These are phyloP conservation scores for Leccinum broughii DNA, from an alignment of 768 basidiomycete species.

Conservation along the genomic window DNA sequence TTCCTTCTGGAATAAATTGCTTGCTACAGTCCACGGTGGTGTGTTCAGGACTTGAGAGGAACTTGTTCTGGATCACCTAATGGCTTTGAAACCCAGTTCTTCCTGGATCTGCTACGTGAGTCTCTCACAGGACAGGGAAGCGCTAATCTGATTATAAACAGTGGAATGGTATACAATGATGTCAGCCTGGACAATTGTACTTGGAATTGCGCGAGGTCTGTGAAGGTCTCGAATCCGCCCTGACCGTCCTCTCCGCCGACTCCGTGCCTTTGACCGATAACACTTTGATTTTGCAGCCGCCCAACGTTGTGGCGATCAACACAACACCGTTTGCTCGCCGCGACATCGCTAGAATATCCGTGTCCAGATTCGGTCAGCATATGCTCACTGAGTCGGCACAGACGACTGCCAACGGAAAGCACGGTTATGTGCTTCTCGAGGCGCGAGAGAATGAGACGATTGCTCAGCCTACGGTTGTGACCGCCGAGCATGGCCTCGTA, in stretches of 20 bases:
- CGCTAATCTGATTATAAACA: constrained; percentile 29
- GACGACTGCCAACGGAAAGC: no score
- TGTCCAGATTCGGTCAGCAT: constrained; percentile 24
- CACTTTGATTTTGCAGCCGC: constrained; percentile 25
- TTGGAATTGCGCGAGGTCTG: constrained; percentile 73
- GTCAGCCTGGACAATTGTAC: constrained; percentile 74
- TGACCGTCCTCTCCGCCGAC: constrained; percentile 52
- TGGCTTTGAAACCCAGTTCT: constrained; percentile 51
- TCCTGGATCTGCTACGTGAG: constrained; percentile 85
- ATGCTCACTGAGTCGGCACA: no score
- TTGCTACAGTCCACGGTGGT: constrained; percentile 75
- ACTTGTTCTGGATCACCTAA: constrained; percentile 1
- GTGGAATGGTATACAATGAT: constrained; percentile 97
- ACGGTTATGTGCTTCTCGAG: no score
- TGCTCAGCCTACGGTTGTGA: constrained; percentile 2
- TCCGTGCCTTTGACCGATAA: constrained; percentile 30
- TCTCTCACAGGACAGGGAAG: neutral
- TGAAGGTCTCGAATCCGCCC: constrained; percentile 68
- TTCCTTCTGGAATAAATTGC: neutral
- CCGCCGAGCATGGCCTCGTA: constrained; percentile 14
- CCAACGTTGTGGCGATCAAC: constrained; percentile 67
- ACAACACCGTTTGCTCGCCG: constrained; percentile 78
- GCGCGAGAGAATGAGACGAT: constrained; percentile 39
- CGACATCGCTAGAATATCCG: constrained; percentile 72
- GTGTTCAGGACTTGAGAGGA: constrained; percentile 19